Conservation (phyloP, 2,329 filamentous ascomycete genomes). For the Tolypocladium album region DNA sequence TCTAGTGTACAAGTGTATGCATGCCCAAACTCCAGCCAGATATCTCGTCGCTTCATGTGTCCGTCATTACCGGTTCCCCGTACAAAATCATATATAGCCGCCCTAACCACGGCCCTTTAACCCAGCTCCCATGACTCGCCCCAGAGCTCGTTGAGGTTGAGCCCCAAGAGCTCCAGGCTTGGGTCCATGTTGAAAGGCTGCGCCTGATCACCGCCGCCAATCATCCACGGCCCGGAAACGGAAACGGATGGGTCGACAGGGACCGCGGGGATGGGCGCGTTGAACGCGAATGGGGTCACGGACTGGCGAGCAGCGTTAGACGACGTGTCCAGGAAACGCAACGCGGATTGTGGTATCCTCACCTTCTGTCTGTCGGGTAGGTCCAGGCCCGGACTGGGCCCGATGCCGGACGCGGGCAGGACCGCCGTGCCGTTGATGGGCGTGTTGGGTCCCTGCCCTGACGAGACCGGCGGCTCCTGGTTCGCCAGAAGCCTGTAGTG, state of each 20-base stretch:
- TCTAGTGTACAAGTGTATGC: constrained; percentile 4
- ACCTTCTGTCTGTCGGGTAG: constrained; percentile 29
- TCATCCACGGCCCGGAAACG: constrained; percentile 22
- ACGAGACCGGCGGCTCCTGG: constrained; percentile 33
- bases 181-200: constrained; percentile 40
- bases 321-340: background rate
- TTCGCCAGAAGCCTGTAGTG: constrained; percentile 47
- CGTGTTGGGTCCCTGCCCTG: constrained; percentile 14
- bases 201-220: constrained; percentile 18
- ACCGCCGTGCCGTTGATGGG: constrained; percentile 10
- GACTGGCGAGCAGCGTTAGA: constrained; percentile 24
- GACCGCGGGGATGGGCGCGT: constrained; percentile 21
- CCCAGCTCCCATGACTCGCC: constrained; percentile 36
- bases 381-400: constrained; percentile 19
- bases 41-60: constrained; percentile 1
- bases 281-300: constrained; percentile 29
- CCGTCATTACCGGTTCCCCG: background rate
- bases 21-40: constrained; percentile 2
- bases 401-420: constrained; percentile 12
- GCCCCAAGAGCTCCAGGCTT: constrained; percentile 40
- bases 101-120: constrained; percentile 3
- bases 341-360: background rate
- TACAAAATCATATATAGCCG: background rate
- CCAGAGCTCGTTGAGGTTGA: constrained; percentile 46
- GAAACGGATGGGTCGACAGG: constrained; percentile 23